phyloP scores from a whole-genome alignment of 805 yeast genomes.

The Nakazawaea sp. region DNA sequence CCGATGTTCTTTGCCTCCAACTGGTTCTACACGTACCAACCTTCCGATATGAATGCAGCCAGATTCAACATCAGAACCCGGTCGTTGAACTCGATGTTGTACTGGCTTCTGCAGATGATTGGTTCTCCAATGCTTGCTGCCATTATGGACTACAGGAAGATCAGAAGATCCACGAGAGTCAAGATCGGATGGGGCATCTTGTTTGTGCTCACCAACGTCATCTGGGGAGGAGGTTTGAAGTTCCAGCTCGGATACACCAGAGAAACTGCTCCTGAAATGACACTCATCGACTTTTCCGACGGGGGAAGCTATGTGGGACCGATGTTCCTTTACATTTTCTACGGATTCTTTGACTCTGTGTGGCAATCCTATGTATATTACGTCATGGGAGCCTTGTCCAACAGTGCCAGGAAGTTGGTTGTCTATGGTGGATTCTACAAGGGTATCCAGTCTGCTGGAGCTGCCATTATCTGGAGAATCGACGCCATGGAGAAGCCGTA shows the following conservation, averaged over 20 bases:
- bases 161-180: conserved; percentile 39
- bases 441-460: conserved; percentile 59
- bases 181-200: conserved; percentile 35
- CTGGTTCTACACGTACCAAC: conserved; percentile 64
- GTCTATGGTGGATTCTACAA: conserved; percentile 58
- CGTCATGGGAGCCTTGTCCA: conserved; percentile 53
- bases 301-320: conserved; percentile 47
- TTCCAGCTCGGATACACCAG: conserved; percentile 11
- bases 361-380: conserved; percentile 55
- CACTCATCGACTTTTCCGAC: conserved; percentile 39
- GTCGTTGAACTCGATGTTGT: conserved; percentile 52
- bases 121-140: conserved; percentile 47
- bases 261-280: conserved; percentile 20
- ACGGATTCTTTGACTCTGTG: conserved; percentile 53
- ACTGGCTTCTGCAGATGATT: conserved; percentile 54
- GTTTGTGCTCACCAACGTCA: conserved; percentile 33
- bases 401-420: conserved; percentile 48
- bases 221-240: conserved; percentile 52
- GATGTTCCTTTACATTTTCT: conserved; percentile 54
- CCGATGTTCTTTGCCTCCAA: conserved; percentile 60
- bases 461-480: conserved; percentile 53
- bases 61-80: conserved; percentile 53
- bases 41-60: conserved; percentile 49
- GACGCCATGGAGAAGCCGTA: conserved; percentile 34
- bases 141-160: conserved; percentile 35